Evolutionary conservation across 257 asterid species (phyloP), one percentile per base, ranked within the genome.

Genomic region (Ligustrum vulgare): DNA sequence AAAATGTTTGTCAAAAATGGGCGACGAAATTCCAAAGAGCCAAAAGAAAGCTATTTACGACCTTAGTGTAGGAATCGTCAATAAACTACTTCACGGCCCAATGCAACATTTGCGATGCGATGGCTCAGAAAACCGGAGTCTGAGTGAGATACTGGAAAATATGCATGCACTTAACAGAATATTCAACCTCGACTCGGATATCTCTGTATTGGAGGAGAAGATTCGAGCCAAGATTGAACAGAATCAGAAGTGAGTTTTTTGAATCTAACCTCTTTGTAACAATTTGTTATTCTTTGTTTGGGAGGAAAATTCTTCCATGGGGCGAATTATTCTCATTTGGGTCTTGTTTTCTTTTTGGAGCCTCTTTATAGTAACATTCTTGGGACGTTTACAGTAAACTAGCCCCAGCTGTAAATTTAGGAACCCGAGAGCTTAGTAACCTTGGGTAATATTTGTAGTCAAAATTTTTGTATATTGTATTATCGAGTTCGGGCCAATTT

Each of bases 81-180:
- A 83, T 69, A 86, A 83, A 83, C 80, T 86, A 49, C 90, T 86
- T 69, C 90, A 79, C 12, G 90, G 87, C 47, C 90, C 90, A 66
- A 86, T 86, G 90, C 86, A 86, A 74, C 90, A 86, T 73, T 70
- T 86, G 28, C 75, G 87, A 75, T 81, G 83, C 25, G 81, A 82
- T 33, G 90, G 86, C 33, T 23, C 54, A 11, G 87, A 79, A 39
- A 81, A 84, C 72, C 68, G 87, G 32, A 35, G 73, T 18, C 80
- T 83, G 32, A 82, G 54, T 16, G 89, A 86, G 75, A 83, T 78
- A 73, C 84, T 83, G 73, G 86, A 79, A 47, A 86, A 86, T 18
- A 79, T 83, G 87, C 82, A 77, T 28, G 89, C 89, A 22, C 85
- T 86, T 49, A 86, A 86, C 80, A 83, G 89, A 74, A 75, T 86